Evolutionary conservation across 148 eudicot species (phyloP).

Genomic region (Persicaria tinctoria): DNA sequence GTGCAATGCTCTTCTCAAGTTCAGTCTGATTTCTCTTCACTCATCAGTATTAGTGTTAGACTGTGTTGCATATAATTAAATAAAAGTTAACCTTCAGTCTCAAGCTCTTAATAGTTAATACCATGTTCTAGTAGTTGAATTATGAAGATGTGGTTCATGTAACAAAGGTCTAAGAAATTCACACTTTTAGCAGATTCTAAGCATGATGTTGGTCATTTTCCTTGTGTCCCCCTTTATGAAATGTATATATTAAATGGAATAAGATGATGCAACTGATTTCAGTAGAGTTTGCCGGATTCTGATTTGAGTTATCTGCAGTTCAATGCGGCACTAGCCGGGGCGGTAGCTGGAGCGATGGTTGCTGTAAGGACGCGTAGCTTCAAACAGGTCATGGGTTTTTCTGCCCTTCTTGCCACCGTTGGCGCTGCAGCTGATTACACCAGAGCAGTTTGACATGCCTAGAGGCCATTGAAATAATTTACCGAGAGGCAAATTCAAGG

Average conservation of each 20-base stretch:
- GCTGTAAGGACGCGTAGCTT: conserved; percentile 59
- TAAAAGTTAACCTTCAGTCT: not conserved
- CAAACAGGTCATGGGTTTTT: conserved; percentile 65
- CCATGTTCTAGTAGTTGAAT: not conserved
- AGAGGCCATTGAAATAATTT: not conserved
- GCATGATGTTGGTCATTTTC: not conserved
- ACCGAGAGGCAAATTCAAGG: not conserved
- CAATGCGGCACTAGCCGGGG: conserved; percentile 68
- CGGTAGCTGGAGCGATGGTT: conserved; percentile 68
- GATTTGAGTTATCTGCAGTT: conserved; percentile 26
- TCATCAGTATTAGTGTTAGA: not conserved
- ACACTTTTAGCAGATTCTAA: not conserved
- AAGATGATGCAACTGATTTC: not conserved
- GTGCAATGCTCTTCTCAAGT: not conserved
- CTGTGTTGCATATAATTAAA: not conserved
- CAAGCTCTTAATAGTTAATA: not conserved
- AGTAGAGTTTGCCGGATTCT: not conserved
- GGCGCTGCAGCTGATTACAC: conserved; percentile 59
- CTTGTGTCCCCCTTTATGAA: not conserved
- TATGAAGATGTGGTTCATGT: too few relatives aligned
- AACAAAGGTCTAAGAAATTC: not conserved
- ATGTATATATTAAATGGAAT: not conserved
- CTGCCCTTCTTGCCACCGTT: conserved; percentile 51
- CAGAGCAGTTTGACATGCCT: conserved; percentile 26
- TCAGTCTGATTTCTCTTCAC: not conserved